A percentile compares a stretch with the other conserved stretches of the same genome.
These are phyloP conservation scores for Klebsormidium nitens DNA, from an alignment of 139 green algal genomes.

Conservation along the genomic window DNA sequence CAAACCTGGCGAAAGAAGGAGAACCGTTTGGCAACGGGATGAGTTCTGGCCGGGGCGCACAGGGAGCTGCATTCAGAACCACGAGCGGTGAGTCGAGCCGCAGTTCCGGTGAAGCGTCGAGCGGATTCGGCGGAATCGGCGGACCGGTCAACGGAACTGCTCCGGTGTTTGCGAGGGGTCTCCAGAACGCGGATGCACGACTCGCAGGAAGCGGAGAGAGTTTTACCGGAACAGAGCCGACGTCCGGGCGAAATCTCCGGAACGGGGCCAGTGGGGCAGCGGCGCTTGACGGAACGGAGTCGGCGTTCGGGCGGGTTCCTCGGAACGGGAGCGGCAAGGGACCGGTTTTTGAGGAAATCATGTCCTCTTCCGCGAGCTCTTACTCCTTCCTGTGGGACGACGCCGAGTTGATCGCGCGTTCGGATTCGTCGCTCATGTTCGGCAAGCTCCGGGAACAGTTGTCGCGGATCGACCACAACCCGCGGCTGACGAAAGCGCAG, in stretches of 20 bases:
- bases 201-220: not conserved
- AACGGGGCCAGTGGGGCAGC: not conserved
- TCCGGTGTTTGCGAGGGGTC: no score
- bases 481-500: not conserved
- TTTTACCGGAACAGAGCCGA: not conserved
- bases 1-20: no score
- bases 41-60: no score
- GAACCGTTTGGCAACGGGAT: no score
- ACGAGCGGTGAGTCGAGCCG: no score
- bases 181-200: not conserved
- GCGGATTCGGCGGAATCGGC: no score
- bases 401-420: not conserved
- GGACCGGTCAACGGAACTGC: no score
- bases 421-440: not conserved
- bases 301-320: not conserved
- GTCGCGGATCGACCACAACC: slow-evolving; percentile 6
- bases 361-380: no score
- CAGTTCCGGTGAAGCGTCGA: no score
- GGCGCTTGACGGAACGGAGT: not conserved
- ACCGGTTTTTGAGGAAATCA: no score
- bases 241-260: not conserved
- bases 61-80: no score
- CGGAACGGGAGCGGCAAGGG: not conserved
- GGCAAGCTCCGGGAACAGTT: slow-evolving; percentile 1
- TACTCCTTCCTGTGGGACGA: slow-evolving; percentile 15